These are phyloP conservation scores for Parsonsia alboflavescens DNA, from an alignment of 257 asterid genomes.

Conservation along the genomic window DNA sequence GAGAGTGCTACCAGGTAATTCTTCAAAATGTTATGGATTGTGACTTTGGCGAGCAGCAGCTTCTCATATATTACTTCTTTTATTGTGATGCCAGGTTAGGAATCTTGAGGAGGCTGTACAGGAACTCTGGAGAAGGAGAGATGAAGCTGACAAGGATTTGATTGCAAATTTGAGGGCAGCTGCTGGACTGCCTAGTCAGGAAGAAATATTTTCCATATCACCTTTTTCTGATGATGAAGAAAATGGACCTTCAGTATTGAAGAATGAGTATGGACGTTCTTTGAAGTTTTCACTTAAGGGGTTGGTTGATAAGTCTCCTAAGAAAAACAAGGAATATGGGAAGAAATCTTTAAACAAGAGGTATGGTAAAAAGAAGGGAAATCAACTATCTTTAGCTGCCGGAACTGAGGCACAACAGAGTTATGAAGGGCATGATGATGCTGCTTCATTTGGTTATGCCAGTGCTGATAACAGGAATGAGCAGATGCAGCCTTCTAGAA, in stretches of 20 bases:
- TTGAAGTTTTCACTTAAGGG: constrained; percentile 84
- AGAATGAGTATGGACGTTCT: constrained; percentile 62
- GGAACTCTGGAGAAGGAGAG: constrained; percentile 97
- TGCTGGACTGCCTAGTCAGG: constrained; percentile 97
- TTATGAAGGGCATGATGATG: constrained; percentile 33
- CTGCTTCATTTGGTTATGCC: constrained; percentile 29
- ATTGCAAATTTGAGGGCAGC: constrained; percentile 79
- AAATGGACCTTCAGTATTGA: constrained; percentile 36
- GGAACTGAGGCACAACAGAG: constrained; percentile 31
- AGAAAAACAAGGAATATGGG: constrained; percentile 60
- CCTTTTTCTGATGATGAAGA: constrained; percentile 98
- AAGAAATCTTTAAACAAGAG: constrained; percentile 70
- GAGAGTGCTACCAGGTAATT: constrained; percentile 81
- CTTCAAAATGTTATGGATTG: not conserved
- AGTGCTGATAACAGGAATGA: constrained; percentile 33
- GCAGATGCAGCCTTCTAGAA: constrained; percentile 28
- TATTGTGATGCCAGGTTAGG: constrained; percentile 44
- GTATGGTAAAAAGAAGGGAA: constrained; percentile 54
- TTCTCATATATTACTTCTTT: not conserved
- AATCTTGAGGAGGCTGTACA: constrained; percentile 82
- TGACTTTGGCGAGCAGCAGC: not conserved
- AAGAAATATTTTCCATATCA: constrained; percentile 68
- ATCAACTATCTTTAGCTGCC: constrained; percentile 34
- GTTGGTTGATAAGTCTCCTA: constrained; percentile 62
- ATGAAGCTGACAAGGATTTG: constrained; percentile 78